Evolutionary conservation across 192 early-diverging fungal genomes (phyloP), one percentile per base, ranked within the genome.

Genomic region (Umbelopsis vinacea): DNA sequence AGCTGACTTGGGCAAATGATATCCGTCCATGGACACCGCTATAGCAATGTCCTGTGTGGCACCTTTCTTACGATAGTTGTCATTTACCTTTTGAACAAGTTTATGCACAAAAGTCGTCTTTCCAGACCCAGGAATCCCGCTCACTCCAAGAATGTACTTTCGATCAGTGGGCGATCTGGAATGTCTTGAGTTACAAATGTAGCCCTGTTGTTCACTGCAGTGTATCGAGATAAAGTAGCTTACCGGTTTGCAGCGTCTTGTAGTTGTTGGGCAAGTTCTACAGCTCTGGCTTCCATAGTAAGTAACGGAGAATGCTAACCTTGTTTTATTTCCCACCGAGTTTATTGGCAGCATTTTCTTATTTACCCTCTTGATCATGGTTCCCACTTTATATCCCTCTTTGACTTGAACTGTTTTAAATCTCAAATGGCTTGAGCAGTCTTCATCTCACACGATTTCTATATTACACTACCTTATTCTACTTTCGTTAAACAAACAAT

Each of bases 1-100:
- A 22, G 38, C 67, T 35, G 69, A 70, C 60, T 78, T 82, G n/a
- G 77, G 60, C 29, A 77, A 70, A 67, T 89, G 87, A 66, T 77
- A 89, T 6, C 87, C 87, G 60, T 89, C 87, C 87, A 89, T 89
- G 4, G 81, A 72, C 23, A 86, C 38, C 0, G 76, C 60, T 7
- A 82, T 73, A 26, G 82, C 75, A 19, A 66, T 23, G 21, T 77
- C 60, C 10, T 66, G 33, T 23, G 24, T 43, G 35, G n/a, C 37
- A 17, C 14, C 22, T 7, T 53, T 35, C 33, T n/a, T 46, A 8
- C 33, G 38, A 52, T 46, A 40, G 10, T 45, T 9, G 10, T 68
- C 35, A 68, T 80, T 80, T 21, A 80, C 19, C 26, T 23, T 14
- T 12, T 45, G 23, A 26, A 52, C 71, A 19, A 80, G 66, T n/a